Evolutionary conservation across 805 yeast genomes (phyloP).

Genomic region (Schwanniomyces polymorphus): DNA sequence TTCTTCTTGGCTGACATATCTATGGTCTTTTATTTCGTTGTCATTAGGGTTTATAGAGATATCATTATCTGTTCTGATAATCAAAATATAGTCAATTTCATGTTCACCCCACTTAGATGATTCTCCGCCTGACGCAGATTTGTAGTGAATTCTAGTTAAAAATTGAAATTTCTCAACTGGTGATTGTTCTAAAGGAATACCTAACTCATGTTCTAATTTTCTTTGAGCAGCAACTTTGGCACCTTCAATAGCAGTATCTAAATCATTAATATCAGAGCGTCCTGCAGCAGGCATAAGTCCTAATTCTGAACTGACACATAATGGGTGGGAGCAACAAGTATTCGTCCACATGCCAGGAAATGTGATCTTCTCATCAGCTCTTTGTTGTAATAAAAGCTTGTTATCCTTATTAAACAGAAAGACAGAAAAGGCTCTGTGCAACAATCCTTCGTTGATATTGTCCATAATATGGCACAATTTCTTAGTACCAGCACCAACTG

Average conservation of each 20-base stretch:
- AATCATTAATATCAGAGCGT: constrained; percentile 24
- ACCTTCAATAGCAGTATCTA: constrained; percentile 69
- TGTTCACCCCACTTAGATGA: constrained; percentile 92
- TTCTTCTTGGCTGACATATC: constrained; percentile 69
- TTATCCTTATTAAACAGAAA: constrained; percentile 80
- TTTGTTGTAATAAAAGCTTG: constrained; percentile 83
- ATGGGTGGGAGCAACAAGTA: constrained; percentile 98
- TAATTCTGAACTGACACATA: constrained; percentile 78
- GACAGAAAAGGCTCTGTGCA: constrained; percentile 97
- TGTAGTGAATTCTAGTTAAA: constrained; percentile 92
- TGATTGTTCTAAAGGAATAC: constrained; percentile 62
- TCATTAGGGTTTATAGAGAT: constrained; percentile 62
- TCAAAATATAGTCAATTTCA: constrained; percentile 91
- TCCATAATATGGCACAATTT: constrained; percentile 86
- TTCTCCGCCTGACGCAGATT: constrained; percentile 73
- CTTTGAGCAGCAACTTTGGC: constrained; percentile 88
- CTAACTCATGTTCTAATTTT: constrained; percentile 90
- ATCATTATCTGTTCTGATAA: constrained; percentile 57
- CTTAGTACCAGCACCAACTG: constrained; percentile 92
- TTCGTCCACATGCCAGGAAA: constrained; percentile 98
- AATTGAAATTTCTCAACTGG: constrained; percentile 73
- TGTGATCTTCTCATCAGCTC: constrained; percentile 95
- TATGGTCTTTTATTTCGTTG: constrained; percentile 76
- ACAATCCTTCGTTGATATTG: constrained; percentile 79
- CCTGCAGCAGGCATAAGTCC: constrained; percentile 41